A percentile compares a stretch with the other conserved stretches of the same genome.
These are phyloP conservation scores for Malania oleifera DNA, from an alignment of 164 flowering plant genomes.

Conservation along the genomic window DNA sequence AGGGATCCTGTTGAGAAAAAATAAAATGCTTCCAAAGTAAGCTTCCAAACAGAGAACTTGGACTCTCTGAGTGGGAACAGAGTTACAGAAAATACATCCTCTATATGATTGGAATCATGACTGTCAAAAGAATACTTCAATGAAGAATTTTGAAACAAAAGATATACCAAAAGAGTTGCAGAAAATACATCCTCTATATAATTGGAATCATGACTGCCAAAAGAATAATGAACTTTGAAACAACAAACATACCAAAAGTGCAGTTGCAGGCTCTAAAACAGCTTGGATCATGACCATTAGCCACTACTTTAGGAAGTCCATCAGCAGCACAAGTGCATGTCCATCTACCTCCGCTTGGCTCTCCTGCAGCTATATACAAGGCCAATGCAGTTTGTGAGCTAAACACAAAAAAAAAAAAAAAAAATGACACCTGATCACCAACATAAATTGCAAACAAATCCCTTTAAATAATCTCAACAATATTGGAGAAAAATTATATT, in stretches of 20 bases:
- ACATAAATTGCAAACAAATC: too few species aligned
- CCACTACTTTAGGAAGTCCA: conserved; percentile 45
- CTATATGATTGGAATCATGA: not conserved
- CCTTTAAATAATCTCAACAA: too few species aligned
- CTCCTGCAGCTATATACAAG: conserved; percentile 25
- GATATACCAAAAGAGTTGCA: too few species aligned
- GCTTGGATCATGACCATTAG: conserved; percentile 25
- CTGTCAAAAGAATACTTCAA: not conserved
- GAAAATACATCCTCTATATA: not conserved
- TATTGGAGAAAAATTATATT: too few species aligned
- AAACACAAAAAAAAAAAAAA: not conserved
- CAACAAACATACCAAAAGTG: conserved; percentile 51
- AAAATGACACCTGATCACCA: too few species aligned
- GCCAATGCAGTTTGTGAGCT: not conserved
- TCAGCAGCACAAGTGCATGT: conserved; percentile 56
- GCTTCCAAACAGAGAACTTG: not conserved
- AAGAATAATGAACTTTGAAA: not conserved
- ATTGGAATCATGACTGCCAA: not conserved
- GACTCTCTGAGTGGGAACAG: too few species aligned
- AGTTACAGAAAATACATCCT: not conserved
- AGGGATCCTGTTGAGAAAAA: conserved; percentile 41
- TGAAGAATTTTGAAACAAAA: not conserved
- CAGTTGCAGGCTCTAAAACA: conserved; percentile 89
- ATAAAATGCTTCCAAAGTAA: conserved; percentile 5
- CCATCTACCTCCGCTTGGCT: conserved; percentile 47